These are phyloP conservation scores for Apocynum venetum DNA, from an alignment of 257 asterid species.

Conservation along the genomic window DNA sequence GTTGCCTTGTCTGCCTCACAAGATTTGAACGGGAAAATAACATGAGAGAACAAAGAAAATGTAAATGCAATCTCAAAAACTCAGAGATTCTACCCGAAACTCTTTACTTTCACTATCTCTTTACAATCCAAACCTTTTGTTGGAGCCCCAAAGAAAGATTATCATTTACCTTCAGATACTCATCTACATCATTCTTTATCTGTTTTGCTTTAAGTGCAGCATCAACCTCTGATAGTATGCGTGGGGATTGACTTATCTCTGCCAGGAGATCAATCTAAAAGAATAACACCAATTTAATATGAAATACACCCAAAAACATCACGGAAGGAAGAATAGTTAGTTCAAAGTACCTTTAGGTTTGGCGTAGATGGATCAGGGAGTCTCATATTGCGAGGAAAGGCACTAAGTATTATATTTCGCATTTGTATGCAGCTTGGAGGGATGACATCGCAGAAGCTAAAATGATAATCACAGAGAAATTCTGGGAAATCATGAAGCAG, in stretches of 20 bases:
- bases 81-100: too few species aligned
- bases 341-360: conserved; percentile 61
- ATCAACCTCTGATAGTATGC: conserved; percentile 94
- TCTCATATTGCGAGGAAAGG: conserved; percentile 98
- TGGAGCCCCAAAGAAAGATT: background rate
- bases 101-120: background rate
- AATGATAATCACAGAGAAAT: conserved; percentile 96
- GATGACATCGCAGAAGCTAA: conserved; percentile 98
- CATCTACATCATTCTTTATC: conserved; percentile 83
- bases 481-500: conserved; percentile 98
- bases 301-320: too few species aligned
- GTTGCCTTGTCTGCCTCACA: conserved; percentile 66
- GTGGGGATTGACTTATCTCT: conserved; percentile 81
- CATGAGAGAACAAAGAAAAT: conserved; percentile 2
- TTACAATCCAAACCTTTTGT: background rate
- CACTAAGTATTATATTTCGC: conserved; percentile 93
- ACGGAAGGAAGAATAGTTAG: background rate
- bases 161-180: conserved; percentile 71
- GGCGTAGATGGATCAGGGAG: conserved; percentile 98
- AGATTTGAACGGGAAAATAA: background rate
- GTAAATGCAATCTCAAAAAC: background rate
- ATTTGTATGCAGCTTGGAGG: conserved; percentile 98
- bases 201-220: conserved; percentile 81
- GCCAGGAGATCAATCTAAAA: conserved; percentile 78
- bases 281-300: conserved; percentile 4